Evolutionary conservation across 1,284 basidiomycete genomes (phyloP).

Genomic region (Cryptococcus sp.): DNA sequence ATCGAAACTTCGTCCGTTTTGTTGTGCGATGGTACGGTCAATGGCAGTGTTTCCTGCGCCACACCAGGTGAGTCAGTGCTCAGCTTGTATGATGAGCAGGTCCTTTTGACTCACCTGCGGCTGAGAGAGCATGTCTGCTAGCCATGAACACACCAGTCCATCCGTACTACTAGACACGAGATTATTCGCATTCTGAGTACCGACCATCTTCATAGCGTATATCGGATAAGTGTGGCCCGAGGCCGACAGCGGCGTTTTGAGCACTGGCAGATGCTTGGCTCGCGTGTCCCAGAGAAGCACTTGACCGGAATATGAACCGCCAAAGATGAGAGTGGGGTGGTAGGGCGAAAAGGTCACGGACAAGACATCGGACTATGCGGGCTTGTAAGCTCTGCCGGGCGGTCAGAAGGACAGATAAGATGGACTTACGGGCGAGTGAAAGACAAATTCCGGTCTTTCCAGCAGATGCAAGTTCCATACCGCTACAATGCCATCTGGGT

Average conservation of each 20-base stretch:
- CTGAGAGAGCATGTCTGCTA: constrained; percentile 96
- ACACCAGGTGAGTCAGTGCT: constrained; percentile 11
- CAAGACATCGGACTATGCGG: constrained; percentile 83
- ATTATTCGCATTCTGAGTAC: constrained; percentile 97
- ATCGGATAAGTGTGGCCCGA: constrained; percentile 97
- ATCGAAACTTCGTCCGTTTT: constrained; percentile 96
- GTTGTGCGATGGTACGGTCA: constrained; percentile 78
- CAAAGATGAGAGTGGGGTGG: constrained; percentile 94
- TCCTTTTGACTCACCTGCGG: constrained; percentile 68
- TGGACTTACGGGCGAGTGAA: constrained; percentile 81
- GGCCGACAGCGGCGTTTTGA: constrained; percentile 93
- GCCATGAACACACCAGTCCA: constrained; percentile 94
- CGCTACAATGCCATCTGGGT: constrained; percentile 93
- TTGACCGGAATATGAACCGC: constrained; percentile 97
- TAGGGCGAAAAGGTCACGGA: constrained; percentile 96
- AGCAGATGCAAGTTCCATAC: constrained; percentile 96
- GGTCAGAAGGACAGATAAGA: neutral
- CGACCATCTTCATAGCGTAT: constrained; percentile 95
- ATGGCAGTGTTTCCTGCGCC: constrained; percentile 81
- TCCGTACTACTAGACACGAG: constrained; percentile 94
- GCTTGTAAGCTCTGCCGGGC: neutral
- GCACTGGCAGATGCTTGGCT: constrained; percentile 88
- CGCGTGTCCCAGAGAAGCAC: constrained; percentile 99
- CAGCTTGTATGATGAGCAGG: neutral
- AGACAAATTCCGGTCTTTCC: constrained; percentile 94